Evolutionary conservation across 2,329 filamentous ascomycete genomes (phyloP).

Genomic region (Fusarium compactum): DNA sequence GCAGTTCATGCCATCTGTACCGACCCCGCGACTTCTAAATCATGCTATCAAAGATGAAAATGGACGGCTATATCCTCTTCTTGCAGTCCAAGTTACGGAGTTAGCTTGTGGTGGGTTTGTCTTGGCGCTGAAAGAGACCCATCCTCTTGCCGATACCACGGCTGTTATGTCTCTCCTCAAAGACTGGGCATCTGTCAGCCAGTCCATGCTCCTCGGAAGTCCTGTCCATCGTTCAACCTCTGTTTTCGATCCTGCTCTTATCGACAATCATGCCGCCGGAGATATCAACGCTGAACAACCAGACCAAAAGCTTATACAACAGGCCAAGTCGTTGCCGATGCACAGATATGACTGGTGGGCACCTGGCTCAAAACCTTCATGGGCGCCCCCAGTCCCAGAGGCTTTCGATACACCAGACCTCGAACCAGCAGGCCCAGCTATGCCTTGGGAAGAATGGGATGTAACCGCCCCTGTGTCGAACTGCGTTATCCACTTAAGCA

Average conservation of each 20-base stretch:
- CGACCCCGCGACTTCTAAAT: slow-evolving; percentile 1
- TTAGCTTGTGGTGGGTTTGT: slow-evolving; percentile 41
- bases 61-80: neutral
- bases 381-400: slow-evolving; percentile 12
- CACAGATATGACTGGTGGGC: slow-evolving; percentile 47
- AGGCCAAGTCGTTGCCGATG: slow-evolving; percentile 29
- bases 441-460: slow-evolving; percentile 48
- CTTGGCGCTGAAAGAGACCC: slow-evolving; percentile 33
- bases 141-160: slow-evolving; percentile 44
- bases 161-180: slow-evolving; percentile 38
- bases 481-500: slow-evolving; percentile 38
- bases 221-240: fast-evolving
- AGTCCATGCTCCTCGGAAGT: neutral
- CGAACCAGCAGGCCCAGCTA: slow-evolving; percentile 16
- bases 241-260: slow-evolving; percentile 18
- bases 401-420: slow-evolving; percentile 17
- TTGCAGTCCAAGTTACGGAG: slow-evolving; percentile 41
- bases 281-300: slow-evolving; percentile 31
- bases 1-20: slow-evolving; percentile 11
- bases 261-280: slow-evolving; percentile 35
- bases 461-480: slow-evolving; percentile 34
- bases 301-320: slow-evolving; percentile 12
- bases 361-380: slow-evolving; percentile 18
- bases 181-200: slow-evolving; percentile 38
- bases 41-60: neutral